These are phyloP conservation scores for Filobasidium wieringae DNA, from an alignment of 768 basidiomycete species.

Conservation along the genomic window DNA sequence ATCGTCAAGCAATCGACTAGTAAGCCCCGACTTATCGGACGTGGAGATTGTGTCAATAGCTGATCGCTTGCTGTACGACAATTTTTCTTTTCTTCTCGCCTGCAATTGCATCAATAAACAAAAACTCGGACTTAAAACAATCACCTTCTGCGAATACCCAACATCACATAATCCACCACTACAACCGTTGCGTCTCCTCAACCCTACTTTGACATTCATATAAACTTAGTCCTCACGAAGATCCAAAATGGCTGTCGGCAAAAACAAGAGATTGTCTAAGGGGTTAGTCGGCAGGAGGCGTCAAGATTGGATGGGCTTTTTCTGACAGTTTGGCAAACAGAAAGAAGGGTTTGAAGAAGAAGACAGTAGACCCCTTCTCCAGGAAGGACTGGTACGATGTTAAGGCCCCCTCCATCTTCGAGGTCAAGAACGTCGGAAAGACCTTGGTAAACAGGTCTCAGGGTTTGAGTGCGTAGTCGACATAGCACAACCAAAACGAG, in stretches of 20 bases:
- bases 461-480: constrained; percentile 71
- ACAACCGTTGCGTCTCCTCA: too few species aligned
- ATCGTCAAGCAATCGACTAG: too few species aligned
- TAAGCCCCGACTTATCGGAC: too few species aligned
- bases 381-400: constrained; percentile 99
- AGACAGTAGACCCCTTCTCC: constrained; percentile 99
- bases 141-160: too few species aligned
- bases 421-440: constrained; percentile 92
- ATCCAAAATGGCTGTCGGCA: constrained; percentile 38
- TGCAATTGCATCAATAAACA: too few species aligned
- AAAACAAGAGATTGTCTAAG: constrained; percentile 98
- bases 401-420: constrained; percentile 96
- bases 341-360: constrained; percentile 77
- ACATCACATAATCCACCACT: too few species aligned
- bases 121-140: too few species aligned
- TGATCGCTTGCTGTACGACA: too few species aligned
- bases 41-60: too few species aligned
- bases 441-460: constrained; percentile 96
- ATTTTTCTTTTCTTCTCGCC: too few species aligned
- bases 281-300: constrained; percentile 70
- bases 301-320: not conserved
- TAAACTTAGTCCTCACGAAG: not conserved
- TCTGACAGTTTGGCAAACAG: constrained; percentile 28
- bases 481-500: not conserved
- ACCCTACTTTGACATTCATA: too few species aligned